These are phyloP conservation scores for Amylostereum chailletii DNA, from an alignment of 1,284 basidiomycete species.

Conservation along the genomic window DNA sequence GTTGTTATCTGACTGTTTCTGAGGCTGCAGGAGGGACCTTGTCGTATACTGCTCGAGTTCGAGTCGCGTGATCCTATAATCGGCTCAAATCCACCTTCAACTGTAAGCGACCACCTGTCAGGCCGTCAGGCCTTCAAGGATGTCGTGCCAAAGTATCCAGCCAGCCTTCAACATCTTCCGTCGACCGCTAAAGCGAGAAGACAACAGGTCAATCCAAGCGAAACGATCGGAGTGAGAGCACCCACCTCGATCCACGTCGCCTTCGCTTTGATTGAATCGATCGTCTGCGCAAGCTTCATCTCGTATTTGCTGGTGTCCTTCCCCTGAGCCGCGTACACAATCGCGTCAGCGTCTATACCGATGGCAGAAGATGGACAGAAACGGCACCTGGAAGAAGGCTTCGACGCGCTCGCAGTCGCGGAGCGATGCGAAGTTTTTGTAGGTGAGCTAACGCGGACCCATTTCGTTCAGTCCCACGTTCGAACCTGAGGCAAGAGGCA, in stretches of 20 bases:
- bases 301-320: not conserved
- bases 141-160: not conserved
- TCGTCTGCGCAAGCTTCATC: not conserved
- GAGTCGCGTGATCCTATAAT: too few relatives aligned
- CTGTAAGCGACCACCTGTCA: too few relatives aligned
- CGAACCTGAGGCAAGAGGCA: conserved; percentile 5
- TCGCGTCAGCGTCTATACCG: too few relatives aligned
- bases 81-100: too few relatives aligned
- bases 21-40: too few relatives aligned
- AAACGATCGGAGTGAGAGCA: not conserved
- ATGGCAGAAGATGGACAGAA: not conserved
- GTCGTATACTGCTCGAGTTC: too few relatives aligned
- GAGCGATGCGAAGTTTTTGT: conserved; percentile 55
- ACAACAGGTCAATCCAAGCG: not conserved
- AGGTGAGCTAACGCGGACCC: conserved; percentile 34
- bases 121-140: too few relatives aligned
- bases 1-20: too few relatives aligned
- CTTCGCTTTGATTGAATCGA: not conserved
- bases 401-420: conserved; percentile 62
- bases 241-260: not conserved
- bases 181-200: not conserved
- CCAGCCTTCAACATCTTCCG: not conserved
- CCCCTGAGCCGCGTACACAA: not conserved
- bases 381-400: conserved; percentile 57
- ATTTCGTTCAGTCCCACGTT: not conserved